These are phyloP conservation scores for Aureobasidium sp. DNA, from an alignment of 2,329 filamentous ascomycete species.

Conservation along the genomic window DNA sequence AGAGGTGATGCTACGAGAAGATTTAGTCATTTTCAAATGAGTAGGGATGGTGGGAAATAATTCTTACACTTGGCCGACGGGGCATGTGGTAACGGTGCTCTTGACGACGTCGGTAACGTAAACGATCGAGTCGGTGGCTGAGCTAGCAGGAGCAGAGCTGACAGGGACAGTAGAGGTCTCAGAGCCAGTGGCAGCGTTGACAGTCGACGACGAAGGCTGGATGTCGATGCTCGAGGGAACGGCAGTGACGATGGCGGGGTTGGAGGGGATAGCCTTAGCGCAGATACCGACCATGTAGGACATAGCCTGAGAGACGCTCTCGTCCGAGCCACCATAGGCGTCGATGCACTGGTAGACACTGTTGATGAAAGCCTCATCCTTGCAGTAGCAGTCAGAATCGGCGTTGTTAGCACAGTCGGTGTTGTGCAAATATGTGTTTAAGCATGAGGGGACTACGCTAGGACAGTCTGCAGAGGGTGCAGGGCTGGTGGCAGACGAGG, in stretches of 20 bases:
- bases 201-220: constrained; percentile 33
- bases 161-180: not conserved
- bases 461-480: constrained; percentile 44
- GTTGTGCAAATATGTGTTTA: constrained; percentile 80
- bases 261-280: constrained; percentile 62
- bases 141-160: not conserved
- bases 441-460: constrained; percentile 70
- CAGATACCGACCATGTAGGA: constrained; percentile 90
- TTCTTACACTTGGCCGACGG: constrained; percentile 19
- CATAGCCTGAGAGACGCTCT: constrained; percentile 63
- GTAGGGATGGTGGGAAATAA: not conserved
- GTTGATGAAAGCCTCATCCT: constrained; percentile 64
- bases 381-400: constrained; percentile 81
- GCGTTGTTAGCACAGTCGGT: constrained; percentile 77
- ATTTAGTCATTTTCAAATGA: not conserved
- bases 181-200: constrained; percentile 13
- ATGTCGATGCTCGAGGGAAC: constrained; percentile 54
- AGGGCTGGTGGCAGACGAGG: not conserved
- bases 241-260: constrained; percentile 79
- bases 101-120: constrained; percentile 19
- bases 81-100: constrained; percentile 31
- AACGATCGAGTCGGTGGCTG: constrained; percentile 6
- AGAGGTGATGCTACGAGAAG: not conserved
- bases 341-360: constrained; percentile 76
- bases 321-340: constrained; percentile 61